Conservation (phyloP, 257 asterid genomes). For the Solanum pinnatisectum region DNA sequence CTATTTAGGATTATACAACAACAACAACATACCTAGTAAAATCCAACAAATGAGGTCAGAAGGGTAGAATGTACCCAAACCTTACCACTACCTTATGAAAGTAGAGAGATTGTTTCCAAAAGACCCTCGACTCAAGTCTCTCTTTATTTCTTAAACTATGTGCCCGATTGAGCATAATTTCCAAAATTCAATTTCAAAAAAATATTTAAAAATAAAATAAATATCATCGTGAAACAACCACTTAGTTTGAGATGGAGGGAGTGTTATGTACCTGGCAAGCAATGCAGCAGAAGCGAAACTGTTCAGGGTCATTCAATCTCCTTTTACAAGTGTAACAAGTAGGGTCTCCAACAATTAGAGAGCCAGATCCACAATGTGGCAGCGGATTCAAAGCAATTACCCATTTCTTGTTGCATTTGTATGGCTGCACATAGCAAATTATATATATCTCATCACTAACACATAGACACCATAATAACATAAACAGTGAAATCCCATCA, state of each 20-base stretch:
- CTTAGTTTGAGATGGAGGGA: not conserved
- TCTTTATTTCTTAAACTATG: not conserved
- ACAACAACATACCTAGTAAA: not conserved
- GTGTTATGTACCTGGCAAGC: constrained; percentile 11
- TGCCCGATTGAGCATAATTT: not conserved
- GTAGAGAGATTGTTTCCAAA: too few species aligned
- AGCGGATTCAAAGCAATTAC: constrained; percentile 17
- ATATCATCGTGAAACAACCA: not conserved
- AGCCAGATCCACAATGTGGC: constrained; percentile 25
- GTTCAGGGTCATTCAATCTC: constrained; percentile 10
- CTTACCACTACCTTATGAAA: too few species aligned
- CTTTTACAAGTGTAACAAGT: constrained; percentile 10
- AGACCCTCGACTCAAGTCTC: too few species aligned
- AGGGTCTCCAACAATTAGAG: constrained; percentile 4
- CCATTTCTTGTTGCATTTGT: constrained; percentile 27
- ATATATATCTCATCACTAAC: not conserved
- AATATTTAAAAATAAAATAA: too few species aligned
- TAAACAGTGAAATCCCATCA: too few species aligned
- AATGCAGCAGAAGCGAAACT: constrained; percentile 12
- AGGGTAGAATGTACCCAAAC: too few species aligned
- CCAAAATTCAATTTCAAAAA: not conserved
- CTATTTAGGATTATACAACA: not conserved
- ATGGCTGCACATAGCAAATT: constrained; percentile 6
- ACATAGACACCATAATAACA: not conserved
- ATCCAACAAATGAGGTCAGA: too few species aligned